These are phyloP conservation scores for Asclepias syriaca DNA, from an alignment of 257 asterid species.

Conservation along the genomic window DNA sequence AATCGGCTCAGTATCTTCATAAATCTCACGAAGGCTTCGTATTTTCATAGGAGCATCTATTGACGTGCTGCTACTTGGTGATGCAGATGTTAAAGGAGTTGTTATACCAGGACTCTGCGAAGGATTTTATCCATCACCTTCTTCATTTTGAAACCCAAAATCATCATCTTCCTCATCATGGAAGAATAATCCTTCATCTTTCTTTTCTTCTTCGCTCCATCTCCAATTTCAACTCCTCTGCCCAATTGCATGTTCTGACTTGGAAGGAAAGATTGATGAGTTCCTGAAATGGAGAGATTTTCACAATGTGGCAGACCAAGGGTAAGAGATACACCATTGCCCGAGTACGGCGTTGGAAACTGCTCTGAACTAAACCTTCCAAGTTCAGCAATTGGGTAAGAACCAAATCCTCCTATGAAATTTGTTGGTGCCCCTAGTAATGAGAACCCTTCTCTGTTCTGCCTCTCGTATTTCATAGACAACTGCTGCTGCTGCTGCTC, in stretches of 20 bases:
- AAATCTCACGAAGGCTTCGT: no score
- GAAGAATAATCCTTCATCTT: no score
- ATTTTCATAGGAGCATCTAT: no score
- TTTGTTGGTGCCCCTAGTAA: slow-evolving; percentile 74
- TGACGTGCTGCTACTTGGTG: no score
- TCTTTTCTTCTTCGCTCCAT: no score
- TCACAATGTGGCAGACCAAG: slow-evolving; percentile 88
- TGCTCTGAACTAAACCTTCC: slow-evolving; percentile 65
- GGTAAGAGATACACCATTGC: slow-evolving; percentile 77
- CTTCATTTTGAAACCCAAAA: no score
- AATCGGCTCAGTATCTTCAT: no score
- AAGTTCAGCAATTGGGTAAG: slow-evolving; percentile 66
- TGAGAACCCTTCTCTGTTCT: slow-evolving; percentile 53
- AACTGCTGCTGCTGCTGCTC: slow-evolving; percentile 30
- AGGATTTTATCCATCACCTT: no score
- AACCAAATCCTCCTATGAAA: slow-evolving; percentile 84
- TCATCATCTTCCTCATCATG: no score
- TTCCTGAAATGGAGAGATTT: slow-evolving; percentile 55
- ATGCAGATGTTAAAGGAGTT: no score
- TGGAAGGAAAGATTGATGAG: slow-evolving; percentile 58
- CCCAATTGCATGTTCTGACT: slow-evolving; percentile 54
- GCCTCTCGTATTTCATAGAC: slow-evolving; percentile 56
- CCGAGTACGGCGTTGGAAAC: slow-evolving; percentile 64
- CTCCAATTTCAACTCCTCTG: slow-evolving; percentile 48
- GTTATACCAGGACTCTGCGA: no score